Conservation (phyloP, 2,329 filamentous ascomycete genomes). For the Claviceps sp. region DNA sequence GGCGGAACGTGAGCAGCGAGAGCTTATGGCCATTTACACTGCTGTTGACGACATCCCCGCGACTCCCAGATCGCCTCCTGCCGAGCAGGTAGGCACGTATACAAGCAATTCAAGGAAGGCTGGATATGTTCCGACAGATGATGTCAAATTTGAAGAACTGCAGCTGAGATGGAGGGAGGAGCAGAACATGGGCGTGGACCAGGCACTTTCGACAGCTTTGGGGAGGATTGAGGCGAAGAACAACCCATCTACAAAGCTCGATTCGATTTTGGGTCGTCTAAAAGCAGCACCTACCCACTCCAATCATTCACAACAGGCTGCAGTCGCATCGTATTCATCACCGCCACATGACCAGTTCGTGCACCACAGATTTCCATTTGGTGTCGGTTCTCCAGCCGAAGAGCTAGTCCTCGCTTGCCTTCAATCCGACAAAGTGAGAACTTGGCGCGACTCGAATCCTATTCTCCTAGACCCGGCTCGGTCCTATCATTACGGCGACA, state of each 20-base stretch:
- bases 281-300: constrained; percentile 8
- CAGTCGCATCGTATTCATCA: neutral
- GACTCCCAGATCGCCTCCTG: constrained; percentile 39
- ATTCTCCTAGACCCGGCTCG: constrained; percentile 19
- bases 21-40: constrained; percentile 49
- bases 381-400: constrained; percentile 21
- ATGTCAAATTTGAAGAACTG: constrained; percentile 32
- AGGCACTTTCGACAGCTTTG: constrained; percentile 29
- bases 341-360: neutral
- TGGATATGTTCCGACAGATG: constrained; percentile 24
- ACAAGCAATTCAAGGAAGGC: constrained; percentile 17
- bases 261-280: constrained; percentile 26
- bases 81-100: constrained; percentile 16
- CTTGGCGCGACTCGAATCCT: constrained; percentile 29
- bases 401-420: constrained; percentile 31
- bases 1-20: constrained; percentile 41
- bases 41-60: constrained; percentile 40
- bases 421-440: constrained; percentile 27
- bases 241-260: constrained; percentile 22
- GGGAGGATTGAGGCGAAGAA: constrained; percentile 28
- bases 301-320: constrained; percentile 4
- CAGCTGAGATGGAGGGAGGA: constrained; percentile 35
- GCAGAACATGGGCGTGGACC: constrained; percentile 28
- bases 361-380: constrained; percentile 16
- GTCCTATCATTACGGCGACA: constrained; percentile 27